Percentiles rank a stretch among this genome's conserved stretches.
phyloP scores from a whole-genome alignment of 345 rosid species.

The Camelina sativa region DNA sequence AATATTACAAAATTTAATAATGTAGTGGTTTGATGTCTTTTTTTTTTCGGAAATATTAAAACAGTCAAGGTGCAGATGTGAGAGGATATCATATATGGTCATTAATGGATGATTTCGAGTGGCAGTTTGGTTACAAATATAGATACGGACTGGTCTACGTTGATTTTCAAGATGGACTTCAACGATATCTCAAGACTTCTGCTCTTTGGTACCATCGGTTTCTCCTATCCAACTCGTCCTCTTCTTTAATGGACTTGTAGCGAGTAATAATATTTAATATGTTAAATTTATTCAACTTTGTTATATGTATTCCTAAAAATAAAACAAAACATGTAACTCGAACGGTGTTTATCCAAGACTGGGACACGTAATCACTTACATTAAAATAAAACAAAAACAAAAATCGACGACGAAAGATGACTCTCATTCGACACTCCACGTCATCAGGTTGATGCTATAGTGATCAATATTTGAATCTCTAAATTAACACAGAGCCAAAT shows the following conservation, averaged over 20 bases:
- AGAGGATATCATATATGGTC: slow-evolving; percentile 62
- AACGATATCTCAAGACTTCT: slow-evolving; percentile 57
- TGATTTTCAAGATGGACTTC: slow-evolving; percentile 49
- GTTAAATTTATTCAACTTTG: not conserved
- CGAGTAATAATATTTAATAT: not conserved
- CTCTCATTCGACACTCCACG: no score
- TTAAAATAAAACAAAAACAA: no score
- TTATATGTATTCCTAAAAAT: not conserved
- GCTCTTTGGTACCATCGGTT: slow-evolving; percentile 59
- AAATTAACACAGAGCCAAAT: no score
- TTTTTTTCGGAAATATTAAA: not conserved
- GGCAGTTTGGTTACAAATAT: slow-evolving; percentile 53
- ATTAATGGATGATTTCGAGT: slow-evolving; percentile 58
- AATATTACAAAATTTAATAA: not conserved
- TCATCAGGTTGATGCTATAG: no score
- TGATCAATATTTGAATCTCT: no score
- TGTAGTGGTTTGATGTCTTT: not conserved
- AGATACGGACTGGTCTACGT: slow-evolving; percentile 54
- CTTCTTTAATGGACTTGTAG: not conserved
- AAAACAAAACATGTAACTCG: not conserved
- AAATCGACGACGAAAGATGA: no score
- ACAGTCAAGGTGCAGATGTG: slow-evolving; percentile 50
- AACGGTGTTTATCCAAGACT: not conserved
- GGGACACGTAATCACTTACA: not conserved
- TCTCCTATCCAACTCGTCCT: slow-evolving; percentile 33